Percentiles rank a stretch among this genome's conserved stretches.
Conservation (phyloP, 345 rosid species). For the Aquilaria yunnanensis region DNA sequence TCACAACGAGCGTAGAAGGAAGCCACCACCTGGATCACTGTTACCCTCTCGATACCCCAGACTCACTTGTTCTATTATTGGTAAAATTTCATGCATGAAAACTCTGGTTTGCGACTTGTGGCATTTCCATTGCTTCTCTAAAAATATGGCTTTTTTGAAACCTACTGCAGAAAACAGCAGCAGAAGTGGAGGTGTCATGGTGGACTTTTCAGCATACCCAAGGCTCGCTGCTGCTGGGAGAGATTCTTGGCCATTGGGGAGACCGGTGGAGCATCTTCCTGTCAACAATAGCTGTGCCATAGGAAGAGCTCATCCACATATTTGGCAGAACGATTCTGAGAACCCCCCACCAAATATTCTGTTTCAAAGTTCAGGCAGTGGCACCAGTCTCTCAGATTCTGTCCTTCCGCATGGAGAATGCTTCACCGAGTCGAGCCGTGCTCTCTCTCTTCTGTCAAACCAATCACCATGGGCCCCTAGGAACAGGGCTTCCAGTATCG, state of each 20-base stretch:
- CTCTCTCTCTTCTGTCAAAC: conserved; percentile 99
- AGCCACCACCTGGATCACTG: conserved; percentile 70
- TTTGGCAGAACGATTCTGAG: conserved; percentile 13
- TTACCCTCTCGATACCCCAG: conserved; percentile 49
- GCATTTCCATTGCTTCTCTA: too few species aligned
- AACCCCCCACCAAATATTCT: conserved; percentile 39
- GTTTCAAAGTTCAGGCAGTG: conserved; percentile 38
- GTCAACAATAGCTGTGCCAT: not conserved
- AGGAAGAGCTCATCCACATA: conserved; percentile 14
- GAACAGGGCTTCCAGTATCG: conserved; percentile 16
- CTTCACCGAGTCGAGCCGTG: conserved; percentile 71
- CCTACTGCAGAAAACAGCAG: conserved; percentile 36
- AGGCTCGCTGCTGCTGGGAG: conserved; percentile 23
- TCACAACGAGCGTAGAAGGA: conserved; percentile 93
- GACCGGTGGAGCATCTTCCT: conserved; percentile 14
- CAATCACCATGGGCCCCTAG: conserved; percentile 45
- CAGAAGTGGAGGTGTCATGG: conserved; percentile 43
- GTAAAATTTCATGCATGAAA: conserved; percentile 20
- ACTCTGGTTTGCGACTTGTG: not conserved
- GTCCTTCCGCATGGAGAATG: conserved; percentile 50
- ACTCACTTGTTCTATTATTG: conserved; percentile 43
- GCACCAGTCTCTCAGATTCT: conserved; percentile 42
- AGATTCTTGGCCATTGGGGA: conserved; percentile 22
- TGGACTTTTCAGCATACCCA: conserved; percentile 38
- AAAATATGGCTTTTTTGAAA: not conserved